Evolutionary conservation across 495 filamentous ascomycete genomes (phyloP), one percentile per base, ranked within the genome.

Genomic region (Penicillium bovifimosum): DNA sequence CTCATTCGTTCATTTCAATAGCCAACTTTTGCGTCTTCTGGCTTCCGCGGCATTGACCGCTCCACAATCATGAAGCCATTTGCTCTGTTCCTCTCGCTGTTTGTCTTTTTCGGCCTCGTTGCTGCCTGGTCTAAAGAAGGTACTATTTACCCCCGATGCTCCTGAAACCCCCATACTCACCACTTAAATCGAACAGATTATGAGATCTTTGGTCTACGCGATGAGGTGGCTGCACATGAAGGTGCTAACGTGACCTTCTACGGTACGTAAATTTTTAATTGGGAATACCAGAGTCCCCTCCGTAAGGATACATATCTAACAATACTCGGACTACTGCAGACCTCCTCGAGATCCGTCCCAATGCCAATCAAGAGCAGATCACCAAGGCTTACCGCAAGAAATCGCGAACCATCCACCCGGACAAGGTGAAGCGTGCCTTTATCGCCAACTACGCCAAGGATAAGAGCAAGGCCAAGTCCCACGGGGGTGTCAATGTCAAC

Each of bases 141-240:
- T 72, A 26, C 56, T 45, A 16, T 40, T 35, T 24, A 50, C 41
- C 48, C 48, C 20, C 29, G 49, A 28, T 24, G 20, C 2, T 24
- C 28, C 26, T 9, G 16, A 7, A 7, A 28, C 2, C 28, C 48
- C 28, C 34, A 50, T 58, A 36, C 47, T 50, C 32, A 49, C 46
- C 51, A 42, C 54, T 18, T 54, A 35, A 4, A 0, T 13, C 3
- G 53, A 33, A 46, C 62, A 96, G 93, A 99, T 69, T 86, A 92
- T 63, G 93, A 99, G 74, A 97, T 99, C 72, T 99, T 99, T 73
- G 85, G 88, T 49, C 78, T 97, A 50, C 85, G 83, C 55, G 90
- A 96, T 73, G 95, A 97, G 62, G 72, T 99, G 34, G 74, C 81
- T 41, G 71, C 82, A 11, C 63, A 80, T 56, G 91, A 97, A 71